A percentile compares a stretch with the other conserved stretches of the same genome.
Conservation (phyloP, 148 eudicot species). For the Hydrangea macrophylla region DNA sequence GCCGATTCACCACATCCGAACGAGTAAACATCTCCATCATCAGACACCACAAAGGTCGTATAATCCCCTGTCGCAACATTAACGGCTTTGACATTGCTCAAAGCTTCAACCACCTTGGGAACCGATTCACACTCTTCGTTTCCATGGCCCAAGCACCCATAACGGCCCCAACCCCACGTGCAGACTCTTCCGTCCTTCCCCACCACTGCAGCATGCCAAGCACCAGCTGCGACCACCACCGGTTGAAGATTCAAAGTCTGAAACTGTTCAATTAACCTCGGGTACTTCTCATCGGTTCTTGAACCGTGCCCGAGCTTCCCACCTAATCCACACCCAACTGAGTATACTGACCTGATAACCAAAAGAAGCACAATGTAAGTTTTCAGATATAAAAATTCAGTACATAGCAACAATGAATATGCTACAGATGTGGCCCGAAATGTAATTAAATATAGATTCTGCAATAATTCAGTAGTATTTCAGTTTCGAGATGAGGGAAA, state of each 20-base stretch:
- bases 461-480: background rate
- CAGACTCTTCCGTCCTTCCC: constrained; percentile 93
- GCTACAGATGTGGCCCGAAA: too few relatives aligned
- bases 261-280: constrained; percentile 72
- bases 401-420: background rate
- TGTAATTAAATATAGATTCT: background rate
- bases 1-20: constrained; percentile 95
- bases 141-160: constrained; percentile 95
- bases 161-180: constrained; percentile 99
- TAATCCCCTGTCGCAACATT: constrained; percentile 94
- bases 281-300: constrained; percentile 68
- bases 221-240: constrained; percentile 79
- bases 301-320: constrained; percentile 94
- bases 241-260: constrained; percentile 75
- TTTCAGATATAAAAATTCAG: background rate
- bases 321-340: constrained; percentile 97
- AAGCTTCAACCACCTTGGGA: constrained; percentile 84
- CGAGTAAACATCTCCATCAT: constrained; percentile 74
- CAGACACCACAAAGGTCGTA: constrained; percentile 85
- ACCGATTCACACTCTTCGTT: constrained; percentile 75
- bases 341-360: constrained; percentile 79
- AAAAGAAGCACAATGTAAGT: background rate
- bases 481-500: background rate
- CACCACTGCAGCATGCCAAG: constrained; percentile 96
- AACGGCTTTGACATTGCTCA: constrained; percentile 71